Evolutionary conservation across 805 yeast genomes (phyloP), one percentile per base, ranked within the genome.

Genomic region (Candida nonsorbophila): DNA sequence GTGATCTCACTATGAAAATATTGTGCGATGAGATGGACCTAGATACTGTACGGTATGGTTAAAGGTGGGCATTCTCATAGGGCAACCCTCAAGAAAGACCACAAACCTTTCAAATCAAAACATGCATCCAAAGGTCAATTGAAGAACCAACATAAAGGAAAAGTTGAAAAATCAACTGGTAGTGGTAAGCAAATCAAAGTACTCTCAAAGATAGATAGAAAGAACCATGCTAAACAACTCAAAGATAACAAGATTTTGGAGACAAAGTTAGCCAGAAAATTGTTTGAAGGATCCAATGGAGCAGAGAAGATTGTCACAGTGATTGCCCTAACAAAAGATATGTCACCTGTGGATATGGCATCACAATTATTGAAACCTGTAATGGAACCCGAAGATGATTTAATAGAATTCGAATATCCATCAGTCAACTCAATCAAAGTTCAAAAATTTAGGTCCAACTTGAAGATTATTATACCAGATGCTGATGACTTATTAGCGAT

Each of bases 51-150:
- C 20, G 7, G 20, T 18, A 18, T 18, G 9, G 6, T 21, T 8
- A 21, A 11, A 7, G 7, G 12, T 45, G 61, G 63, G 18, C 83
- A 80, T 54, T 74, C 86, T 6, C 97, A 92, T 53, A 74, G 97
- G 52, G 69, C 90, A 8, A 77, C 95, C 3, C 61, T 84, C 25
- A 90, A 86, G 57, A 79, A 79, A 49, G 78, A 78, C 27, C 95
- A 90, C 48, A 92, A 92, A 62, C 72, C 88, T 7, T 94, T 86
- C 70, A 94, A 92, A 53, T 75, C 95, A 3, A 83, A 79, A 51
- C 98, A 92, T 65, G 74, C 95, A 13, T 75, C 94, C 9, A 92
- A 92, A 51, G 83, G 95, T 36, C 75, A 87, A 20, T 56, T 90
- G 47, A 94, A 87, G 51, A 84, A 85, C 40, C 67, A 75, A 35